Percentiles rank a stretch among this genome's conserved stretches.
These are phyloP conservation scores for Clarireedia monteithiana DNA, from an alignment of 2,329 filamentous ascomycete genomes.

Conservation along the genomic window DNA sequence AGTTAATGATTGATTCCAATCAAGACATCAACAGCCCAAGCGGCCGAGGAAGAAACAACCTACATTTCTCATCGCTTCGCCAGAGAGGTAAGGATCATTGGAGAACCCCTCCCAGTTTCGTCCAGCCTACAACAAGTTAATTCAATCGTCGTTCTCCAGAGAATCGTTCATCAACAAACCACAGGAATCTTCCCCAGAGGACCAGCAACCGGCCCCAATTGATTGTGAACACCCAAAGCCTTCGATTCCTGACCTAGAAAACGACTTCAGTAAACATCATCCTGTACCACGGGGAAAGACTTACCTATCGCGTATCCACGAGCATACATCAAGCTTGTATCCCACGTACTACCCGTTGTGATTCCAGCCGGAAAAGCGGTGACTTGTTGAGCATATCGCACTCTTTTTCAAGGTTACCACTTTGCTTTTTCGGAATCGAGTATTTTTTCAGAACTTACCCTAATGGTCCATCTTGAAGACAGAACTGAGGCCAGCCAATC, in stretches of 20 bases:
- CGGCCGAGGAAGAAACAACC: background rate
- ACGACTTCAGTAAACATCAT: background rate
- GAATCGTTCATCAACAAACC: conserved; percentile 5
- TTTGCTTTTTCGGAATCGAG: background rate
- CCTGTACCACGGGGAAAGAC: background rate
- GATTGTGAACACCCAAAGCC: conserved; percentile 62
- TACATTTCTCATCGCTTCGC: conserved; percentile 48
- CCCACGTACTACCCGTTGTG: conserved; percentile 74
- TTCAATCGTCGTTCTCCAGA: conserved; percentile 51
- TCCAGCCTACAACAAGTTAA: conserved; percentile 65
- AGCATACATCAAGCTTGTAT: conserved; percentile 62
- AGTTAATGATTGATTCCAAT: background rate
- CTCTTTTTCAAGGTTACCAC: conserved; percentile 15
- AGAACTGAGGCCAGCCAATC: conserved; percentile 65
- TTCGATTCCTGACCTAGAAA: conserved; percentile 56
- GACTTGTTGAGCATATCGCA: conserved; percentile 62
- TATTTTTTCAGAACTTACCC: conserved; percentile 34
- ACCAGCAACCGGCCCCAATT: conserved; percentile 69
- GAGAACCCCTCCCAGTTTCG: conserved; percentile 82
- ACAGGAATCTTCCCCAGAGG: conserved; percentile 63
- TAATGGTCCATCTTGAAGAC: conserved; percentile 73
- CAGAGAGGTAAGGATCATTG: conserved; percentile 67
- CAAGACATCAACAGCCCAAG: no score
- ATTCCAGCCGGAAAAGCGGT: conserved; percentile 77
- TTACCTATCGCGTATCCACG: conserved; percentile 61